Conservation (phyloP, 1,139 yeast species). For the Blastobotrys raffinosifermentans region DNA sequence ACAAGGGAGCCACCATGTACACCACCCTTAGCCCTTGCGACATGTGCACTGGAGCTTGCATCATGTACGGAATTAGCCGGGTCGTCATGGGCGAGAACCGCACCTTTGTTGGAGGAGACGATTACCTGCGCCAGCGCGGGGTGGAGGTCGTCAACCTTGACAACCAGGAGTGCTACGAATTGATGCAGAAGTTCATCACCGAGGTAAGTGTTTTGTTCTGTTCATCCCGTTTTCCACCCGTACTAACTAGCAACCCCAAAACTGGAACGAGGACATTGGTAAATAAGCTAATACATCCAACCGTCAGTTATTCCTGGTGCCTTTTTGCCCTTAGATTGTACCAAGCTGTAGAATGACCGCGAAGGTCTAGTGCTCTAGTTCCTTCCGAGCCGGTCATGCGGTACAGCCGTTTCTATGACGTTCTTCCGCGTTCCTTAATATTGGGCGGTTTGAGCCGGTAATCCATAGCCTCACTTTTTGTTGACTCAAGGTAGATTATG, state of each 20-base stretch:
- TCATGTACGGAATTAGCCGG: conserved; percentile 79
- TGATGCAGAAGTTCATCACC: conserved; percentile 71
- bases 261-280: conserved; percentile 92
- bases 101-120: conserved; percentile 75
- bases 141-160: conserved; percentile 69
- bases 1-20: conserved; percentile 54
- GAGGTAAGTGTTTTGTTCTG: conserved; percentile 32
- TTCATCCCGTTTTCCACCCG: conserved; percentile 3
- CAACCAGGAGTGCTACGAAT: conserved; percentile 57
- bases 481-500: no score
- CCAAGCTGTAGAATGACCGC: no score
- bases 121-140: conserved; percentile 57
- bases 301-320: no score
- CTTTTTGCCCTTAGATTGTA: no score
- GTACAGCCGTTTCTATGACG: no score
- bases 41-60: conserved; percentile 92
- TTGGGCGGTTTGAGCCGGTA: no score
- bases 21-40: conserved; percentile 89
- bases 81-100: conserved; percentile 85
- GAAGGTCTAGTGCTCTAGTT: no score
- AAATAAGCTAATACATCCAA: no score
- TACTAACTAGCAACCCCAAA: conserved; percentile 61
- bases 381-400: no score
- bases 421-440: no score
- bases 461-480: no score